Percentiles rank a stretch among this genome's conserved stretches.
Evolutionary conservation across 2,329 filamentous ascomycete species (phyloP).

Genomic region (Aureobasidium sp.): DNA sequence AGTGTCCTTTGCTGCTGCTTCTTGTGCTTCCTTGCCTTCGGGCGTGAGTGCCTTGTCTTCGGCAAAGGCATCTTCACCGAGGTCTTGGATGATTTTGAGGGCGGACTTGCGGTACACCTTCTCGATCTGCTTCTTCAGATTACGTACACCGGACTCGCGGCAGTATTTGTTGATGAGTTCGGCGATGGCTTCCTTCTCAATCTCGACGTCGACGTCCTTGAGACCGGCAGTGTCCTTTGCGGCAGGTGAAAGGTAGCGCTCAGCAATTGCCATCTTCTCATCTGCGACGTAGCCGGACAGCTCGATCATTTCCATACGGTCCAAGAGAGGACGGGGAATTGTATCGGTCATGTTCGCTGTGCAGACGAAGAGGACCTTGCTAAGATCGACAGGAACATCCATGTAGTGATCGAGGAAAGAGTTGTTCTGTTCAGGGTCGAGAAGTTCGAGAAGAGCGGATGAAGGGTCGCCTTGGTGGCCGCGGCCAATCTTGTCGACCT

Average conservation of each 20-base stretch:
- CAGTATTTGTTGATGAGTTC: slow-evolving; percentile 99
- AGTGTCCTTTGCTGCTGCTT: slow-evolving; percentile 60
- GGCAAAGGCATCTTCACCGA: slow-evolving; percentile 67
- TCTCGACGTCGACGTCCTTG: slow-evolving; percentile 80
- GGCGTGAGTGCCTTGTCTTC: slow-evolving; percentile 77
- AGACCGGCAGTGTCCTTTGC: slow-evolving; percentile 92
- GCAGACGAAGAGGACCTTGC: slow-evolving; percentile 96
- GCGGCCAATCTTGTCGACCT: slow-evolving; percentile 95
- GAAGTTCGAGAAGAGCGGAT: slow-evolving; percentile 82
- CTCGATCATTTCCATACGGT: slow-evolving; percentile 96
- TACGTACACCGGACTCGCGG: slow-evolving; percentile 91
- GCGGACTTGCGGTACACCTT: slow-evolving; percentile 98
- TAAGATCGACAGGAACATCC: slow-evolving; percentile 94
- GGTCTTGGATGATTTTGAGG: slow-evolving; percentile 89
- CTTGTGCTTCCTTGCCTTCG: slow-evolving; percentile 70
- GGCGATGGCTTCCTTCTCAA: slow-evolving; percentile 79
- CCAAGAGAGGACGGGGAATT: slow-evolving; percentile 83
- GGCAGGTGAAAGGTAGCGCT: slow-evolving; percentile 82
- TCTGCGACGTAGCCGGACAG: slow-evolving; percentile 94
- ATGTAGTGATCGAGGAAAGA: slow-evolving; percentile 98
- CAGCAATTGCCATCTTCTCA: slow-evolving; percentile 97
- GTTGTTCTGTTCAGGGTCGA: slow-evolving; percentile 94
- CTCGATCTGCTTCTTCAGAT: slow-evolving; percentile 98
- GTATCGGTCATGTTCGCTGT: slow-evolving; percentile 99
- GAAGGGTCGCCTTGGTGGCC: slow-evolving; percentile 96